Conservation (phyloP, 2,329 filamentous ascomycete species). For the Aspergillus aculeatinus region DNA sequence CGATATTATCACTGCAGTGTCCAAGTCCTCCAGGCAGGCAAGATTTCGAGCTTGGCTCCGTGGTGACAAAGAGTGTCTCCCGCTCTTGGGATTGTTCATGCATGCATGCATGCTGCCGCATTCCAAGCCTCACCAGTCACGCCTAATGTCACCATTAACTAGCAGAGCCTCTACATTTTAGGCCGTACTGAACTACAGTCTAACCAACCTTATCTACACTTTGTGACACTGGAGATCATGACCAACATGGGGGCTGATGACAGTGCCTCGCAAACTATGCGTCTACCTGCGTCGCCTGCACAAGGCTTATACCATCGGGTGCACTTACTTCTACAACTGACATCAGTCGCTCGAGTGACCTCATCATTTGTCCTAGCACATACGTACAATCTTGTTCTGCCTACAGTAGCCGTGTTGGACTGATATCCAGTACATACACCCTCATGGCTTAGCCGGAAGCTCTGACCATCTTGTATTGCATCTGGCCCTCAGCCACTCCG, state of each 20-base stretch:
- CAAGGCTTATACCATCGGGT: not conserved
- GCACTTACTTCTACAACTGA: not conserved
- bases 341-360: not conserved
- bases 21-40: constrained; percentile 3
- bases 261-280: not conserved
- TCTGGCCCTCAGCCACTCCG: constrained; percentile 2
- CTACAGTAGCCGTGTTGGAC: not conserved
- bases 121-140: not conserved
- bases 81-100: not conserved
- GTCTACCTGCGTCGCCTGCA: not conserved
- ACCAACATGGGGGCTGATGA: not conserved
- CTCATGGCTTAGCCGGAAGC: constrained; percentile 1
- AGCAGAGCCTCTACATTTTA: not conserved
- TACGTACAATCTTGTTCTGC: not conserved
- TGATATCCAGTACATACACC: not conserved
- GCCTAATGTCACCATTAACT: not conserved
- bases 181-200: not conserved
- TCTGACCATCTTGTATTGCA: not conserved
- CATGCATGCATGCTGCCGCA: constrained; percentile 1
- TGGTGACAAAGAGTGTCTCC: not conserved
- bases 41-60: constrained; percentile 2
- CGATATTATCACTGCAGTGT: not conserved
- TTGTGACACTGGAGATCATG: not conserved
- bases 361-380: not conserved
- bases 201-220: not conserved